These are phyloP conservation scores for Termitomyces heimii DNA, from an alignment of 768 basidiomycete genomes.

Conservation along the genomic window DNA sequence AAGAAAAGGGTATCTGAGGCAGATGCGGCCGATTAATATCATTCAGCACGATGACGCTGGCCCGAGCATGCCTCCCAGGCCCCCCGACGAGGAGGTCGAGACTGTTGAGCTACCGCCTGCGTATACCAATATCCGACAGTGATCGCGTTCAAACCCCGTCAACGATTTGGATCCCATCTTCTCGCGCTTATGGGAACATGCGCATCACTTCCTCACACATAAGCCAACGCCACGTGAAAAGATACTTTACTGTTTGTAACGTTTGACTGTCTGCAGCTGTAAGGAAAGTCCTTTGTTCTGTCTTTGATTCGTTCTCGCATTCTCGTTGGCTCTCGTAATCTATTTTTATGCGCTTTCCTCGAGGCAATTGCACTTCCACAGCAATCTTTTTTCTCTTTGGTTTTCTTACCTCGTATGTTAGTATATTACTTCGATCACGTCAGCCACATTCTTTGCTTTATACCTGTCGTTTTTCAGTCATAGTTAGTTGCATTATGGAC, in stretches of 20 bases:
- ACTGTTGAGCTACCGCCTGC: constrained; percentile 83
- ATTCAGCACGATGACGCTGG: constrained; percentile 86
- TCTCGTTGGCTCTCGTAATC: neutral
- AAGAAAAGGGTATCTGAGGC: constrained; percentile 43
- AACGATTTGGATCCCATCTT: neutral
- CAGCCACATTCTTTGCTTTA: neutral
- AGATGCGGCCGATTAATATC: constrained; percentile 68
- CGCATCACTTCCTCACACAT: neutral
- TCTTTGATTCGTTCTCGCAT: neutral
- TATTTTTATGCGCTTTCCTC: neutral
- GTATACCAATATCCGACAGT: constrained; percentile 58
- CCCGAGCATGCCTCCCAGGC: constrained; percentile 29
- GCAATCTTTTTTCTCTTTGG: neutral
- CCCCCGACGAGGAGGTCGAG: constrained; percentile 42
- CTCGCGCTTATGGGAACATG: neutral
- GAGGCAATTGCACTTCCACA: neutral
- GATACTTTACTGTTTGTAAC: neutral
- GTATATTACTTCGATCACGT: neutral
- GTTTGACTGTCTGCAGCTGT: neutral
- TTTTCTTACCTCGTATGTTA: neutral
- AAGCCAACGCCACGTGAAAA: neutral
- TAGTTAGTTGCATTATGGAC: constrained; percentile 1
- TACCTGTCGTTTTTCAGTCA: neutral
- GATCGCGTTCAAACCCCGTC: neutral
- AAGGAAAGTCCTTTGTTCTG: neutral